These are phyloP conservation scores for Fraxinus excelsior DNA, from an alignment of 257 asterid species.

Conservation along the genomic window DNA sequence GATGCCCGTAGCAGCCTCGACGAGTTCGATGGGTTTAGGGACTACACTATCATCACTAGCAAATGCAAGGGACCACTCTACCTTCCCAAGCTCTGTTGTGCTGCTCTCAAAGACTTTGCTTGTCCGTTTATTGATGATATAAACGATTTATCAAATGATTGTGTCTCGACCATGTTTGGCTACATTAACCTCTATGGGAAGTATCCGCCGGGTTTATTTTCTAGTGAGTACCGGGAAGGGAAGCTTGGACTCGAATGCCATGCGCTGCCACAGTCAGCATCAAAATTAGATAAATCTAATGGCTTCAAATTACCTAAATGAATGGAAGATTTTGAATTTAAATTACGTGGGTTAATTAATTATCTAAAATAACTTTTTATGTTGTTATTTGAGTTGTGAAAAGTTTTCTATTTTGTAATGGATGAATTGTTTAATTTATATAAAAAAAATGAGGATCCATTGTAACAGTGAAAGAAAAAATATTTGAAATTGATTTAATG, in stretches of 20 bases:
- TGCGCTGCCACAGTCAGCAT: constrained; percentile 25
- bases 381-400: too few species aligned
- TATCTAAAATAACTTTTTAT: too few species aligned
- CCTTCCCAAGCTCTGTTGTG: constrained; percentile 35
- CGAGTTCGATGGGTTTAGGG: too few species aligned
- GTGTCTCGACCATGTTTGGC: constrained; percentile 31
- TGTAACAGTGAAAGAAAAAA: too few species aligned
- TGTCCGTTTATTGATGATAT: constrained; percentile 41
- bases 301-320: too few species aligned
- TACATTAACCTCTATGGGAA: constrained; percentile 36
- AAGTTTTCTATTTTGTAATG: too few species aligned
- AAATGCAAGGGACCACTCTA: constrained; percentile 47
- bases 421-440: too few species aligned
- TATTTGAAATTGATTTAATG: too few species aligned
- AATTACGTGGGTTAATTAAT: too few species aligned
- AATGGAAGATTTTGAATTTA: too few species aligned
- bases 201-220: constrained; percentile 41
- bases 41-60: constrained; percentile 48
- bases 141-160: constrained; percentile 31
- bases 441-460: too few species aligned
- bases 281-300: not conserved
- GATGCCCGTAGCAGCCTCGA: too few species aligned
- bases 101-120: constrained; percentile 34
- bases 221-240: constrained; percentile 41
- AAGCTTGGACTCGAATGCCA: constrained; percentile 44